Evolutionary conservation across 257 asterid species (phyloP).

Genomic region (Cruciata laevipes): DNA sequence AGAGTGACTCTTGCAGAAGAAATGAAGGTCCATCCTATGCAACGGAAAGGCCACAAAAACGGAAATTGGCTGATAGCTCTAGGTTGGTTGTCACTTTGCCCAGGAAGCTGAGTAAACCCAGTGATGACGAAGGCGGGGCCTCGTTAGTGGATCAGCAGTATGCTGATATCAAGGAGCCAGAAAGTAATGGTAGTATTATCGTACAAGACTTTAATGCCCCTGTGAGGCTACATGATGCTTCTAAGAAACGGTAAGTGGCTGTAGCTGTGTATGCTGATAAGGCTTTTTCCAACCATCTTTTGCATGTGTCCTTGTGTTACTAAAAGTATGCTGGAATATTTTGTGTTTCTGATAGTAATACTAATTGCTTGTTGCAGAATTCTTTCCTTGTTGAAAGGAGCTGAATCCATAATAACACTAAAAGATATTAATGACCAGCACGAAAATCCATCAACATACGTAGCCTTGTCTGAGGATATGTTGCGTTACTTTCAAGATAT

Average conservation of each 20-base stretch:
- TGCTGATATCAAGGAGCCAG: constrained; percentile 23
- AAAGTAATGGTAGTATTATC: constrained; percentile 28
- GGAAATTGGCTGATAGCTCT: constrained; percentile 22
- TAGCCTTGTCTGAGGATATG: constrained; percentile 26
- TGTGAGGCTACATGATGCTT: constrained; percentile 42
- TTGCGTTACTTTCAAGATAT: constrained; percentile 37
- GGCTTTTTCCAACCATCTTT: not conserved
- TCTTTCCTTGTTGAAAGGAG: constrained; percentile 42
- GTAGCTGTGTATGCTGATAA: not conserved
- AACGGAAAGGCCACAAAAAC: constrained; percentile 27
- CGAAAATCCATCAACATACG: constrained; percentile 46
- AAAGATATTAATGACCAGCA: constrained; percentile 32
- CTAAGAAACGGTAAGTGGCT: constrained; percentile 46
- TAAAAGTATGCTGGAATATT: not conserved
- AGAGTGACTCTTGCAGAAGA: constrained; percentile 30
- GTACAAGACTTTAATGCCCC: constrained; percentile 26
- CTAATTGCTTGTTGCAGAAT: constrained; percentile 31
- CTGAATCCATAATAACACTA: constrained; percentile 49
- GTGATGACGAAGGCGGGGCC: constrained; percentile 21
- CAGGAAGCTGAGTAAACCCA: constrained; percentile 25
- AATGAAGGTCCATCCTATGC: constrained; percentile 28
- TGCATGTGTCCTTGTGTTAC: not conserved
- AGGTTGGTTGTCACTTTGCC: constrained; percentile 12
- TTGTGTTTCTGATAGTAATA: not conserved
- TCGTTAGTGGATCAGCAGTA: constrained; percentile 40